phyloP scores from a whole-genome alignment of 305 asterid species.

The Fraxinus sp. region DNA sequence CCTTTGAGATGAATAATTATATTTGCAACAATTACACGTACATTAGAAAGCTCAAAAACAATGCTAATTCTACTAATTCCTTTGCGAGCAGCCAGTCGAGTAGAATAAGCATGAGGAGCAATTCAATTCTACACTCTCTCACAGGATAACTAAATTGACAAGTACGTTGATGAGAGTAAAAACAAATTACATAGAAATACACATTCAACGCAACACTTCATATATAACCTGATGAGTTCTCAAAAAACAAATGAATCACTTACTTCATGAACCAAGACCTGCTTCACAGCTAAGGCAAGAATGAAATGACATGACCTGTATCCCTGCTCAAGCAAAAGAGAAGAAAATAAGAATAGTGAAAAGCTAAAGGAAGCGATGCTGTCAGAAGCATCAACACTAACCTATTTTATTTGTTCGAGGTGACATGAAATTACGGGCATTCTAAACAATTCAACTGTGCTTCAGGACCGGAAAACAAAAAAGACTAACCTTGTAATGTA shows the following conservation, averaged over 20 bases:
- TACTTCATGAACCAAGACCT: conserved; percentile 92
- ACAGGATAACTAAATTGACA: neutral
- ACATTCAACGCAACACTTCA: neutral
- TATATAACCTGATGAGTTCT: neutral
- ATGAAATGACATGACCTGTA: conserved; percentile 58
- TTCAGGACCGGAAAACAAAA: conserved; percentile 14
- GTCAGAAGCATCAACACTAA: conserved; percentile 15
- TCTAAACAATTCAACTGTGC: neutral
- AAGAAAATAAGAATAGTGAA: conserved; percentile 4
- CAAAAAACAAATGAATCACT: conserved; percentile 15
- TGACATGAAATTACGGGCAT: conserved; percentile 1
- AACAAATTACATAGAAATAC: neutral
- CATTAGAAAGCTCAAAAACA: neutral
- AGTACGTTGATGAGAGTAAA: neutral
- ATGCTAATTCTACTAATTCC: neutral
- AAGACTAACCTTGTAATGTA: conserved; percentile 65
- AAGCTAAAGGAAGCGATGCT: conserved; percentile 20
- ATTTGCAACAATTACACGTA: neutral
- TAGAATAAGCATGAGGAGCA: conserved; percentile 2
- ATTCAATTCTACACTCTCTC: neutral
- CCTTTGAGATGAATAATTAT: neutral
- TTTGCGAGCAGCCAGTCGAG: neutral
- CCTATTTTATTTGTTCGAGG: conserved; percentile 1
- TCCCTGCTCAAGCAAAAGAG: conserved; percentile 53
- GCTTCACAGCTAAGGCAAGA: conserved; percentile 73